phyloP scores from a whole-genome alignment of 805 yeast genomes.

The Barnettozyma siamensis region DNA sequence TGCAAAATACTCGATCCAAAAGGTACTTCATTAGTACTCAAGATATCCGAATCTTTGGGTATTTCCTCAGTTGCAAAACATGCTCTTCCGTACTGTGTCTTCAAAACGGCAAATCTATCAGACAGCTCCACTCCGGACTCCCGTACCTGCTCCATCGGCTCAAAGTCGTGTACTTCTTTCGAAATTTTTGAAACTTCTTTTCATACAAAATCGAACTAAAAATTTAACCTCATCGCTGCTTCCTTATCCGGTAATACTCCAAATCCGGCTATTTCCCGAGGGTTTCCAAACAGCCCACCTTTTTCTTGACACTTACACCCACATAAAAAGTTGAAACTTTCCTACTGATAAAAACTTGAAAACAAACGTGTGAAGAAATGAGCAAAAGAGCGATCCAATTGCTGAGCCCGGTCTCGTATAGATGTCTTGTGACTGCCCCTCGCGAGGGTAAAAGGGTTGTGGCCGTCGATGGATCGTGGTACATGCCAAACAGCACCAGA shows the following conservation, averaged over 20 bases:
- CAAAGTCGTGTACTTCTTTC: too few relatives aligned
- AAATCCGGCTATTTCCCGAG: not conserved
- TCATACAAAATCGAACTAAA: not conserved
- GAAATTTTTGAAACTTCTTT: too few relatives aligned
- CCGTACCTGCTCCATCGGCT: not conserved
- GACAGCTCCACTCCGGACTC: constrained; percentile 22
- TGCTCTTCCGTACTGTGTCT: constrained; percentile 54
- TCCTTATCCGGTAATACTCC: not conserved
- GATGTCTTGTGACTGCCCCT: constrained; percentile 18
- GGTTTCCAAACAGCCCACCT: not conserved
- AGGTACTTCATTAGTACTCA: constrained; percentile 36
- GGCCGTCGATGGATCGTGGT: constrained; percentile 90
- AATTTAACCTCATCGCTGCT: not conserved
- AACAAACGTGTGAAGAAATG: constrained; percentile 11
- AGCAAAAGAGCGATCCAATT: constrained; percentile 22
- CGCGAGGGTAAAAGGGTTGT: constrained; percentile 29
- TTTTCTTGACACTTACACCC: not conserved
- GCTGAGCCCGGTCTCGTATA: constrained; percentile 21
- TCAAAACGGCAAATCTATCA: constrained; percentile 28
- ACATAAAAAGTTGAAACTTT: not conserved
- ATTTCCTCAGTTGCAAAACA: constrained; percentile 45
- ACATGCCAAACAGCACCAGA: constrained; percentile 68
- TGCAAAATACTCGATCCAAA: constrained; percentile 42
- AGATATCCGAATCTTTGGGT: constrained; percentile 35
- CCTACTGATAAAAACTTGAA: too few relatives aligned